These are phyloP conservation scores for Lichtheimia ornata DNA, from an alignment of 371 early-diverging fungal genomes.

Conservation along the genomic window DNA sequence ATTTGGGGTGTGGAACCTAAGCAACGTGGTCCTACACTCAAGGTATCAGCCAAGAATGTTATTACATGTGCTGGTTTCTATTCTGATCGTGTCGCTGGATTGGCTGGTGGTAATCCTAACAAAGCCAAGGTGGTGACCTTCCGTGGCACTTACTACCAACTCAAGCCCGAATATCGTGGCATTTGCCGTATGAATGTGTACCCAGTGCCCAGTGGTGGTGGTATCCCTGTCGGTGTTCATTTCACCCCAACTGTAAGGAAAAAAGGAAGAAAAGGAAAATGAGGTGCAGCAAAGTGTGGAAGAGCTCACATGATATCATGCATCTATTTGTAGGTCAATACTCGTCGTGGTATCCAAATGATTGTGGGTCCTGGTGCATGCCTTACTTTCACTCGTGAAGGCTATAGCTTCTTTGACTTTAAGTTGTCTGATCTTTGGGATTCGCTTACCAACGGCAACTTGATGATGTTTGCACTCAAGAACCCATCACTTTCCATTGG, in stretches of 20 bases:
- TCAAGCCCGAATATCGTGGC: slow-evolving; percentile 51
- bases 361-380: slow-evolving; percentile 56
- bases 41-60: slow-evolving; percentile 49
- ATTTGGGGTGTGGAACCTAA: slow-evolving; percentile 50
- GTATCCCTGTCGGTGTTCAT: slow-evolving; percentile 54
- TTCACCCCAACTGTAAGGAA: slow-evolving; percentile 43
- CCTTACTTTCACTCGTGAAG: slow-evolving; percentile 50
- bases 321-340: slow-evolving; percentile 20
- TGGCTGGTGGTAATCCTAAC: slow-evolving; percentile 45
- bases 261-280: neutral
- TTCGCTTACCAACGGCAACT: slow-evolving; percentile 39
- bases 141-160: slow-evolving; percentile 52
- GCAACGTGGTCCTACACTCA: slow-evolving; percentile 46
- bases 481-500: slow-evolving; percentile 45
- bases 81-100: slow-evolving; percentile 48
- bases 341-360: slow-evolving; percentile 51
- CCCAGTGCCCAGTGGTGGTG: slow-evolving; percentile 53
- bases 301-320: neutral
- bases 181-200: slow-evolving; percentile 54
- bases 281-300: neutral
- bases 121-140: slow-evolving; percentile 49
- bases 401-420: slow-evolving; percentile 29
- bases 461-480: slow-evolving; percentile 50
- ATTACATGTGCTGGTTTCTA: slow-evolving; percentile 57
- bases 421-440: slow-evolving; percentile 35